Percentiles rank a stretch among this genome's conserved stretches.
Evolutionary conservation across 2,329 filamentous ascomycete species (phyloP).

Genomic region (Teratosphaeriaceae sp.): DNA sequence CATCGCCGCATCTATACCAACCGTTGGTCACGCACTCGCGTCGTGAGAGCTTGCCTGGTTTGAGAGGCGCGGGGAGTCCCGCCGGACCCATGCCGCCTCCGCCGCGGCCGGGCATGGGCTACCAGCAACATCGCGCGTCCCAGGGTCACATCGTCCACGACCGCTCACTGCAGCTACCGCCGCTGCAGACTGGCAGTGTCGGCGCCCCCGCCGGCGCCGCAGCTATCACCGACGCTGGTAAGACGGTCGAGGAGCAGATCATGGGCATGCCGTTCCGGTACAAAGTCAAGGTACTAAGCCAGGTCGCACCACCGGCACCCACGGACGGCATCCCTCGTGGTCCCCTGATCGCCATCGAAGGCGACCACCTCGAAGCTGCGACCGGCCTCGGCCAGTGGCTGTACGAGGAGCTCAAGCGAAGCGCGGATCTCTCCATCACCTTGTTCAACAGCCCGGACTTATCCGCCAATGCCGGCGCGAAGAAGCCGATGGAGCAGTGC

Average conservation of each 20-base stretch:
- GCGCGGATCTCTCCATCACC: conserved; percentile 45
- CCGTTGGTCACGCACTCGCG: conserved; percentile 27
- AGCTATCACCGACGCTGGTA: conserved; percentile 13
- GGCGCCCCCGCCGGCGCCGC: conserved; percentile 9
- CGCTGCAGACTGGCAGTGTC: conserved; percentile 40
- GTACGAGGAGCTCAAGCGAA: conserved; percentile 45
- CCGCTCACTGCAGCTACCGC: conserved; percentile 47
- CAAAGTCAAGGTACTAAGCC: conserved; percentile 70
- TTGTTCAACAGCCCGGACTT: conserved; percentile 44
- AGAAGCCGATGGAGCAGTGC: conserved; percentile 34
- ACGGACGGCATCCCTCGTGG: conserved; percentile 48
- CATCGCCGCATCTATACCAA: conserved; percentile 37
- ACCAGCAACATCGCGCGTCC: conserved; percentile 27
- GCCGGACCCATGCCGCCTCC: conserved; percentile 48
- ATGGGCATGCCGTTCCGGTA: conserved; percentile 67
- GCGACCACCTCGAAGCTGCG: conserved; percentile 58
- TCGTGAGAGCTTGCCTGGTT: conserved; percentile 38
- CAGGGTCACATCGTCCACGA: conserved; percentile 33
- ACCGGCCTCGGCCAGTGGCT: conserved; percentile 60
- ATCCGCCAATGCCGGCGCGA: conserved; percentile 26
- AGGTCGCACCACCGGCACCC: conserved; percentile 64
- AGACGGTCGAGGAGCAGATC: conserved; percentile 50
- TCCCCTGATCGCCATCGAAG: conserved; percentile 76
- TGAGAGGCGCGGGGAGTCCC: conserved; percentile 24
- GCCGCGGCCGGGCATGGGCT: conserved; percentile 39